Percentiles rank a stretch among this genome's conserved stretches.
phyloP scores from a whole-genome alignment of 2,329 filamentous ascomycete genomes.

The Penicillium sp. region DNA sequence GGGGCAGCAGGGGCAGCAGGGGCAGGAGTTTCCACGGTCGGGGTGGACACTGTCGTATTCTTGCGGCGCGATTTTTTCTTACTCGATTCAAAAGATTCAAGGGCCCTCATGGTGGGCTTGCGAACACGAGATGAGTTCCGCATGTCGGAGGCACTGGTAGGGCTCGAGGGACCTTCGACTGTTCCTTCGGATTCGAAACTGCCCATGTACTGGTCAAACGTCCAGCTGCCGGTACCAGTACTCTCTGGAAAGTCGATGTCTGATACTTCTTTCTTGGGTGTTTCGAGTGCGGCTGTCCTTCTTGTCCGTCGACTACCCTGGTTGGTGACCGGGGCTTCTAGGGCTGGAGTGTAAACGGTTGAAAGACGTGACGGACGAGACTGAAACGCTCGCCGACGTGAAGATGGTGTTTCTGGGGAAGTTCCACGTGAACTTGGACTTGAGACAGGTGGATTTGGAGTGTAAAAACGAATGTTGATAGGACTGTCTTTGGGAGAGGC shows the following conservation, averaged over 20 bases:
- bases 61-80: constrained; percentile 14
- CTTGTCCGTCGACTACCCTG: constrained; percentile 15
- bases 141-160: constrained; percentile 17
- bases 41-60: neutral
- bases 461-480: constrained; percentile 15
- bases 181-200: constrained; percentile 8
- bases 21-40: neutral
- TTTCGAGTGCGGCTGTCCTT: constrained; percentile 13
- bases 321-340: constrained; percentile 14
- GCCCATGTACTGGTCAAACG: constrained; percentile 16
- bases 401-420: constrained; percentile 12
- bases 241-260: constrained; percentile 16
- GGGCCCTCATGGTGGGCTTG: constrained; percentile 31
- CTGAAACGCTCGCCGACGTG: constrained; percentile 18
- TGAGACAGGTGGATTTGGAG: constrained; percentile 7
- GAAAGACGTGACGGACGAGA: constrained; percentile 23
- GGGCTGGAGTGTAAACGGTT: constrained; percentile 19
- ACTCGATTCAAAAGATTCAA: constrained; percentile 23
- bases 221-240: constrained; percentile 13
- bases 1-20: neutral
- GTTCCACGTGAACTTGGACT: neutral
- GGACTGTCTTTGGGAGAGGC: constrained; percentile 11
- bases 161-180: constrained; percentile 12
- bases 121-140: constrained; percentile 29
- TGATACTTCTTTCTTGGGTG: constrained; percentile 5